Evolutionary conservation across 2,329 filamentous ascomycete genomes (phyloP).

Genomic region (Tolypocladium endophyticum): DNA sequence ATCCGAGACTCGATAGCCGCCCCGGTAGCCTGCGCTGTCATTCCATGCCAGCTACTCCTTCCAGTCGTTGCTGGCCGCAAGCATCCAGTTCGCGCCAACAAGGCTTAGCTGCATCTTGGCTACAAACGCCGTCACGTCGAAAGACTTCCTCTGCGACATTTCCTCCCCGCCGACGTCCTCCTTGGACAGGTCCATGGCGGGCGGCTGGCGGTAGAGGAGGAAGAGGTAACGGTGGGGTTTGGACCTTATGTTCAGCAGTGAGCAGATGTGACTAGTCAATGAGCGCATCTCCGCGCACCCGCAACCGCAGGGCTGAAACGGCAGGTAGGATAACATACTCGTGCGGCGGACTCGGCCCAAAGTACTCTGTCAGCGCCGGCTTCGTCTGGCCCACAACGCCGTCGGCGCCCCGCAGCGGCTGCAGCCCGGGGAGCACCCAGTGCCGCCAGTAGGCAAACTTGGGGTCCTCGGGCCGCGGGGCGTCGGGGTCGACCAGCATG

Average conservation of each 20-base stretch:
- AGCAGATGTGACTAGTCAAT: background rate
- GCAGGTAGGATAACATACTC: conserved; percentile 18
- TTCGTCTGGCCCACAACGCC: conserved; percentile 16
- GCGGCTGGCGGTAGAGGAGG: conserved; percentile 30
- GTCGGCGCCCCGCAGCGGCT: conserved; percentile 14
- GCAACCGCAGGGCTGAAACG: background rate
- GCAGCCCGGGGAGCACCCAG: conserved; percentile 35
- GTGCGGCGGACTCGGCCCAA: conserved; percentile 34
- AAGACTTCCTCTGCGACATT: conserved; percentile 32
- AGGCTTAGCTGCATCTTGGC: conserved; percentile 25
- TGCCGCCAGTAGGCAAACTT: conserved; percentile 46
- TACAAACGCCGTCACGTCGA: conserved; percentile 28
- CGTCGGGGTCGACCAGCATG: conserved; percentile 42
- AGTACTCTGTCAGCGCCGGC: conserved; percentile 28
- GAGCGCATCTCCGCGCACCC: background rate
- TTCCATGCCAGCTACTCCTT: conserved; percentile 8
- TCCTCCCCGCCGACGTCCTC: conserved; percentile 36
- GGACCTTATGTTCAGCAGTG: conserved; percentile 22
- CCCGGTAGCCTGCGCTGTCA: no score
- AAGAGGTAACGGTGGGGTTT: conserved; percentile 37
- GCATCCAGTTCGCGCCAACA: conserved; percentile 35
- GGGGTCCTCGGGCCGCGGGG: conserved; percentile 42
- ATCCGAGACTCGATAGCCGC: background rate
- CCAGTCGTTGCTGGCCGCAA: conserved; percentile 33
- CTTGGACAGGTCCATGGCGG: conserved; percentile 21